phyloP scores from a whole-genome alignment of 768 basidiomycete species.

The Phylloporus sp. region DNA sequence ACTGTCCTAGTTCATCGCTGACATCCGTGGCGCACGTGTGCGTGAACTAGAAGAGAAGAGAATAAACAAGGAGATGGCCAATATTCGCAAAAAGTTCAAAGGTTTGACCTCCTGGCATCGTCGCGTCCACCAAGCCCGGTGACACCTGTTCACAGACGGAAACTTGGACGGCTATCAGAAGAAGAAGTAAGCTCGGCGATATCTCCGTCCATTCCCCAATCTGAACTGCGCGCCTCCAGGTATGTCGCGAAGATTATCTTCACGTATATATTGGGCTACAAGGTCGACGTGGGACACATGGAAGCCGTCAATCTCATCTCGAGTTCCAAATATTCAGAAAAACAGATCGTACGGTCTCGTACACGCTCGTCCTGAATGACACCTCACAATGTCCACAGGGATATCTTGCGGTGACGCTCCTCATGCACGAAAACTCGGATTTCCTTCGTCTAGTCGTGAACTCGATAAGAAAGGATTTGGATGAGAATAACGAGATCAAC shows the following conservation, averaged over 20 bases:
- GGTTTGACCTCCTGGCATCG: conserved; percentile 40
- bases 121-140: conserved; percentile 4
- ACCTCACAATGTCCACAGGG: conserved; percentile 51
- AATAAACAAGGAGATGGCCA: conserved; percentile 99
- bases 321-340: conserved; percentile 93
- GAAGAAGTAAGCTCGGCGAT: conserved; percentile 65
- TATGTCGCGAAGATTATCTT: conserved; percentile 99
- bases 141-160: conserved; percentile 51
- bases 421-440: conserved; percentile 99
- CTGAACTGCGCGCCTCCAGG: conserved; percentile 39
- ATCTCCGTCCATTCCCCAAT: conserved; percentile 9
- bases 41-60: conserved; percentile 97
- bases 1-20: conserved; percentile 86
- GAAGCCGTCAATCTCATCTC: conserved; percentile 98
- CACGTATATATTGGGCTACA: conserved; percentile 98
- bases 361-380: not conserved
- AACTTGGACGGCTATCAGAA: conserved; percentile 89
- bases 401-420: conserved; percentile 91
- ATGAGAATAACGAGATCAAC: conserved; percentile 89
- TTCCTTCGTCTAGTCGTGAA: conserved; percentile 96
- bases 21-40: conserved; percentile 94
- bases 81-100: conserved; percentile 99
- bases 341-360: conserved; percentile 82
- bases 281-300: conserved; percentile 99
- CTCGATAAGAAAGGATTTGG: conserved; percentile 95